Evolutionary conservation across 345 rosid species (phyloP).

Genomic region (Carallia pectinifolia): DNA sequence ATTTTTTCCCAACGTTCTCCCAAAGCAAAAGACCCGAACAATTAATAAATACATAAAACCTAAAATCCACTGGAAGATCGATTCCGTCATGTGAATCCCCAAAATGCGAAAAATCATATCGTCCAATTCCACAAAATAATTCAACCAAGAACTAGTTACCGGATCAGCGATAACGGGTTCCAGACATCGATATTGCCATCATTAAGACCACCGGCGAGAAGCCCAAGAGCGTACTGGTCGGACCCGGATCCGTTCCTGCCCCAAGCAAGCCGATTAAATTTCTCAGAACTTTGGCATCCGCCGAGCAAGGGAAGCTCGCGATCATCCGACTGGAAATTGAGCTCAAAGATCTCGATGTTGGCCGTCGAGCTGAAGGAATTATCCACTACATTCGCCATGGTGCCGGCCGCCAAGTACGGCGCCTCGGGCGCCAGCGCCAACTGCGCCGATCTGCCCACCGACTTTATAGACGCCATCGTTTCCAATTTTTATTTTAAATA

Average conservation of each 20-base stretch:
- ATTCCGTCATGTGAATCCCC: neutral
- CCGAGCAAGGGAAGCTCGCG: slow-evolving; percentile 73
- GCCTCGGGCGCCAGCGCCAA: slow-evolving; percentile 94
- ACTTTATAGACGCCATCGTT: slow-evolving; percentile 88
- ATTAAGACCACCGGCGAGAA: slow-evolving; percentile 93
- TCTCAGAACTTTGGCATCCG: slow-evolving; percentile 84
- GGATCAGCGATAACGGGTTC: slow-evolving; percentile 78
- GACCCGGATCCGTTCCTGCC: slow-evolving; percentile 82
- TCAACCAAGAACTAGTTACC: slow-evolving; percentile 35
- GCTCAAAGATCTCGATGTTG: slow-evolving; percentile 88
- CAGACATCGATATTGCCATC: slow-evolving; percentile 87
- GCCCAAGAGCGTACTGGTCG: slow-evolving; percentile 69
- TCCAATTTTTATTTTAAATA: slow-evolving; percentile 14
- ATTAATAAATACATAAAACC: no score
- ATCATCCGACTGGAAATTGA: slow-evolving; percentile 92
- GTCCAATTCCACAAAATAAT: neutral
- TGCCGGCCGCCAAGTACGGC: slow-evolving; percentile 97
- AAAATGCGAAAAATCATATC: neutral
- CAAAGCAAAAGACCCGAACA: no score
- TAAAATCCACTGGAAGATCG: neutral
- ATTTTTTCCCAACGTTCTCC: no score
- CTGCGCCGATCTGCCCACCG: slow-evolving; percentile 86
- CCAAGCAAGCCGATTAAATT: slow-evolving; percentile 97
- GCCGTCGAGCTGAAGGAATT: slow-evolving; percentile 92
- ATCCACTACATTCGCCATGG: slow-evolving; percentile 99